Conservation (phyloP, 495 filamentous ascomycete genomes). For the Choiromyces venosus region DNA sequence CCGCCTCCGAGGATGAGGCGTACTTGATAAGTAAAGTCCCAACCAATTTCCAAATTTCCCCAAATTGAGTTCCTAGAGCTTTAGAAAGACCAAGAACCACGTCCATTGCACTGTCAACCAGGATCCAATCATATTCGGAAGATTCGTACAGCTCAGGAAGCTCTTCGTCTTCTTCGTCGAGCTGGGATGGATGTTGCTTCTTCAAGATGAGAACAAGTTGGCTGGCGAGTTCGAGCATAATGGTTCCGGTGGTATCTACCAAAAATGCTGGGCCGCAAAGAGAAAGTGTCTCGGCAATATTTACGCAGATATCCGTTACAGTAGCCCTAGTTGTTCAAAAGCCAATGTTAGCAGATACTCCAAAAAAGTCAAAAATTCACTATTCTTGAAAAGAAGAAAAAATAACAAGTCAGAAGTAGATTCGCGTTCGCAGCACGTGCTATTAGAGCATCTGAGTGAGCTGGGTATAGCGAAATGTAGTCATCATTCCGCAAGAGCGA, state of each 20-base stretch:
- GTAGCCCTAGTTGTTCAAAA: slow-evolving; percentile 56
- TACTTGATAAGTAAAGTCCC: slow-evolving; percentile 85
- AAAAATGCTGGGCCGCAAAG: slow-evolving; percentile 84
- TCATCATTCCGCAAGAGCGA: slow-evolving; percentile 64
- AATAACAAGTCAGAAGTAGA: slow-evolving; percentile 52
- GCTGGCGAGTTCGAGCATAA: slow-evolving; percentile 43
- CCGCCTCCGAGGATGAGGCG: slow-evolving; percentile 71
- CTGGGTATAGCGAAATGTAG: slow-evolving; percentile 88
- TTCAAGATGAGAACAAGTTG: slow-evolving; percentile 65
- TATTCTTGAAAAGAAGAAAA: slow-evolving; percentile 13
- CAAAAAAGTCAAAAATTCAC: not conserved
- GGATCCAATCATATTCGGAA: slow-evolving; percentile 95
- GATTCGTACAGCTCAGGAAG: slow-evolving; percentile 66
- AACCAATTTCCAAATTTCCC: slow-evolving; percentile 85
- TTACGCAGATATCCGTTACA: slow-evolving; percentile 92
- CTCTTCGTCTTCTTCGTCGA: slow-evolving; percentile 74
- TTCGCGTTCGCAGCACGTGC: slow-evolving; percentile 88
- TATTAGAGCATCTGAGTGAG: slow-evolving; percentile 90
- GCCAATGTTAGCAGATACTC: slow-evolving; percentile 26
- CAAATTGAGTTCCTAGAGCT: slow-evolving; percentile 74
- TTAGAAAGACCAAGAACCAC: slow-evolving; percentile 75
- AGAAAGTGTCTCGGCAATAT: slow-evolving; percentile 87
- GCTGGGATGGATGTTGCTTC: slow-evolving; percentile 85
- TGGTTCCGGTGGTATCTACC: slow-evolving; percentile 58
- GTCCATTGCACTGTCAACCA: slow-evolving; percentile 89